Percentiles rank a stretch among this genome's conserved stretches.
Evolutionary conservation across 495 filamentous ascomycete genomes (phyloP).

Genomic region (Aspergillus haitiensis): DNA sequence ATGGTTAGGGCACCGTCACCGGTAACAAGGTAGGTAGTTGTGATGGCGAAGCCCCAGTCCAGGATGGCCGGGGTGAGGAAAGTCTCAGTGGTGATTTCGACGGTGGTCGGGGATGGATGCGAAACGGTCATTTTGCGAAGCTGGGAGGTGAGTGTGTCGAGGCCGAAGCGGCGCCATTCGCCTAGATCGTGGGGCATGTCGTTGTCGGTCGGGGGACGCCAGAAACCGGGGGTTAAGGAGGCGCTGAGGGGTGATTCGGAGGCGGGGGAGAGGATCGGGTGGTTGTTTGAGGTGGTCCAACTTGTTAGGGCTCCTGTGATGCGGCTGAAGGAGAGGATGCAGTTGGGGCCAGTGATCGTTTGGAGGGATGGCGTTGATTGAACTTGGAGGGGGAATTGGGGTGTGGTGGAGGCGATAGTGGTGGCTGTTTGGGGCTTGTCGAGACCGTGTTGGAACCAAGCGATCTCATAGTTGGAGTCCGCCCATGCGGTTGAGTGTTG

Average conservation of each 20-base stretch:
- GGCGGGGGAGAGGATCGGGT: neutral
- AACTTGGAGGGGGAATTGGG: neutral
- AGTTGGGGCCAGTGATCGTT: conserved; percentile 9
- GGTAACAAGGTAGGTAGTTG: conserved; percentile 49
- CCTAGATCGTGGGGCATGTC: conserved; percentile 50
- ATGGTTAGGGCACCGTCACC: conserved; percentile 45
- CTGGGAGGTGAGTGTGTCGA: conserved; percentile 11
- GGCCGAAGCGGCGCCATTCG: conserved; percentile 37
- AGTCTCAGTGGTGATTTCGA: conserved; percentile 30
- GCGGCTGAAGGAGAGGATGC: conserved; percentile 19
- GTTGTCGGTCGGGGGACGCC: conserved; percentile 63
- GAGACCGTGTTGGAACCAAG: conserved; percentile 33
- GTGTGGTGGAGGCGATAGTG: neutral
- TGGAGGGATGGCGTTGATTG: neutral
- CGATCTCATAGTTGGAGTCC: conserved; percentile 34
- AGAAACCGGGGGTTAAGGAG: conserved; percentile 37
- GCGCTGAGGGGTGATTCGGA: neutral
- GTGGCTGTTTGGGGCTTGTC: neutral
- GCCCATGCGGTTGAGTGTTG: conserved; percentile 28
- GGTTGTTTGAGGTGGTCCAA: conserved; percentile 14
- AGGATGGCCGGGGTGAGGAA: conserved; percentile 58
- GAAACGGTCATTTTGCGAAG: conserved; percentile 4
- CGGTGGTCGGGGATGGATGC: neutral
- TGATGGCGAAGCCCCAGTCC: conserved; percentile 55
- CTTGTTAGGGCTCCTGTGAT: conserved; percentile 20